Conservation (phyloP, 169 alveolate genomes). For the Miamiensis avidus region DNA sequence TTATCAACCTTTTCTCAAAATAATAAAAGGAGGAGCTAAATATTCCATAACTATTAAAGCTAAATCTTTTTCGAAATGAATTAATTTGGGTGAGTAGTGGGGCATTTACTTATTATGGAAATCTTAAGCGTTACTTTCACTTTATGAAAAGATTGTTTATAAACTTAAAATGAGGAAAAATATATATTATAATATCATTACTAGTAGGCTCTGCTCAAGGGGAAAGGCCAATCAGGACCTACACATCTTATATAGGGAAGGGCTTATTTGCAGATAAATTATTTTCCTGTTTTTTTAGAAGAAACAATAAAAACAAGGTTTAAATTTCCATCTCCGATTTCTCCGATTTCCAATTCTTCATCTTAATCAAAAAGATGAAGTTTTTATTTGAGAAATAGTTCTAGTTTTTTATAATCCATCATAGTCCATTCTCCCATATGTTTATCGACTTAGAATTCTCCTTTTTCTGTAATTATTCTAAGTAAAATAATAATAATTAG, state of each 20-base stretch:
- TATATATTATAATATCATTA: too few relatives aligned
- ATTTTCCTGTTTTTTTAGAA: not conserved
- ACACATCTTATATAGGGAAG: constrained; percentile 15
- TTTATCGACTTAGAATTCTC: constrained; percentile 22
- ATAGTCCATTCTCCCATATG: constrained; percentile 1
- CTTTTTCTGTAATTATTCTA: not conserved
- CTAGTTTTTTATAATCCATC: constrained; percentile 3
- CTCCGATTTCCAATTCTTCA: constrained; percentile 3
- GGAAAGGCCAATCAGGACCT: constrained; percentile 28
- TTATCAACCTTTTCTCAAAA: constrained; percentile 9
- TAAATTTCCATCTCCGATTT: constrained; percentile 23
- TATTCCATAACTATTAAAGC: constrained; percentile 17
- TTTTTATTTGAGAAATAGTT: not conserved
- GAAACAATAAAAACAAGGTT: constrained; percentile 17
- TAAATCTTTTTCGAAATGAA: not conserved
- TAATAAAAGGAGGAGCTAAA: constrained; percentile 20
- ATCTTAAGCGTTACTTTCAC: not conserved
- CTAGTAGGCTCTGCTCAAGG: constrained; percentile 26
- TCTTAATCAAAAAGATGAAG: not conserved
- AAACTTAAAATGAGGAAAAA: too few relatives aligned
- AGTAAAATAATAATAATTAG: constrained; percentile 3
- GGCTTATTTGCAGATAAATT: constrained; percentile 12
- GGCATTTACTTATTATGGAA: not conserved
- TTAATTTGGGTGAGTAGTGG: not conserved
- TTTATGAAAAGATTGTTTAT: too few relatives aligned